Base-by-base conservation (phyloP, 441 rosid genomes). In the Adansonia madagascariensis region DNA sequence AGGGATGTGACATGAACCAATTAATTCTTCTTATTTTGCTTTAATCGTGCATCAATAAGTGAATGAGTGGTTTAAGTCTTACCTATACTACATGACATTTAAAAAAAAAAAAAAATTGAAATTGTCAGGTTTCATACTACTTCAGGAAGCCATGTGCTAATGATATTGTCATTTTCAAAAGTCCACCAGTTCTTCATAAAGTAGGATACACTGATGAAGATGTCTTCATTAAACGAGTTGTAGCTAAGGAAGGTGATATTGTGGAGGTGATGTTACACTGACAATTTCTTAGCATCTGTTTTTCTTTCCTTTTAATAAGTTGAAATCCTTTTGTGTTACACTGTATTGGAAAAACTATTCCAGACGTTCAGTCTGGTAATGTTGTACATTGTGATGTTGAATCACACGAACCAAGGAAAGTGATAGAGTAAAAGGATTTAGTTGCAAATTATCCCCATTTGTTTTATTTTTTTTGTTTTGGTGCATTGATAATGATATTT, bases 61-160 rank as follows among this genome's bases (percentile, higher is more conserved):
- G 46, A 8, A 52, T 44, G 6, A 7, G 44, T 2, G 18, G 61
- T 60, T 68, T 50, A 49, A 43, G 46, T 55, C 43, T 12, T 31
- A 12, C 8, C 27, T 52, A 35, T 8, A 53, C 12, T 27, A 27
- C 76, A 15, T 80, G 50, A 73, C 18, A 57, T 31, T 69, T 65
- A 56, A 46, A 59, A 27, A 27, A 27, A 27, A 27, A 27, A 27
- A 27, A 27, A 27, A 27, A 27, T 77, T 67, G 64, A 74, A 77
- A 39, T 73, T 86, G 43, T 74, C 93, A 96, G 99, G 95, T 92
- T 63, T 77, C 94, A 0, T 92, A 89, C 90, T 82, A 85, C 81
- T 94, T 94, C 85, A 91, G 98, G 83, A 89, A 94, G 90, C 99
- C 98, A 4, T 94, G 99, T 84, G 88, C 94, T 62, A 92, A 94